Evolutionary conservation across 306 rosid genomes (phyloP), one percentile per base, ranked within the genome.

Genomic region (Arachis hypogaea): DNA sequence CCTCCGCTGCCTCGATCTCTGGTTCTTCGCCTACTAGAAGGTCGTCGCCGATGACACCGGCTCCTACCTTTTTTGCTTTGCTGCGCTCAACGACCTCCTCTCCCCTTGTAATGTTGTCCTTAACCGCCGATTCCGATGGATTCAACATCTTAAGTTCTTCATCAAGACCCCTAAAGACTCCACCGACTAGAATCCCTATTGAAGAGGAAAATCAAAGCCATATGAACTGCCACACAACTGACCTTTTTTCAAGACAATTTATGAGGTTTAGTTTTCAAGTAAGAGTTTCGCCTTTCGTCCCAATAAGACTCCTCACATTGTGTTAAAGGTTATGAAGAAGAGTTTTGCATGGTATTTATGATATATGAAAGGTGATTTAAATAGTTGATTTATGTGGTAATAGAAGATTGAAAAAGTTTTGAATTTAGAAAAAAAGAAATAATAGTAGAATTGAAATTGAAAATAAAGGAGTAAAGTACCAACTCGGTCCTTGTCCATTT

Each of bases 311-410:
- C 88, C 97, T 0, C 98, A 93, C 71, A 89, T 94, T 0, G 96
- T 75, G 4, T 69, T 91, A 75, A 87, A 96, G 78, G 91, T 91
- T 16, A 85, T 93, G 65, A 63, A 97, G 70, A 89, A 92, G 83
- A 88, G 59, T 43, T 93, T 93, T 40, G 97, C 96, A 0, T 97
- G 98, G 2, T 91, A 91, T 47, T 77, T 93, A 66, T 93, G 98
- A 97, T 93, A 93, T 79, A 73, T 93, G n/a, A 91, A 86, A 58
- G 98, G 92, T 5, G 96, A 91, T 81, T 83, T 93, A 72, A 91
- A 92, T 68, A 88, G 28, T 22, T 22, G 28, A 22, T 22, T 22
- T 22, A 22, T 22, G 28, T 22, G 28, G 28, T 22, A 22, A 22
- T 22, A 22, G 28, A 22, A 22, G 28, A 22, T 22, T 22, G 28